Evolutionary conservation across 139 green algal species (phyloP).

Genomic region (Picochlorum sp.): DNA sequence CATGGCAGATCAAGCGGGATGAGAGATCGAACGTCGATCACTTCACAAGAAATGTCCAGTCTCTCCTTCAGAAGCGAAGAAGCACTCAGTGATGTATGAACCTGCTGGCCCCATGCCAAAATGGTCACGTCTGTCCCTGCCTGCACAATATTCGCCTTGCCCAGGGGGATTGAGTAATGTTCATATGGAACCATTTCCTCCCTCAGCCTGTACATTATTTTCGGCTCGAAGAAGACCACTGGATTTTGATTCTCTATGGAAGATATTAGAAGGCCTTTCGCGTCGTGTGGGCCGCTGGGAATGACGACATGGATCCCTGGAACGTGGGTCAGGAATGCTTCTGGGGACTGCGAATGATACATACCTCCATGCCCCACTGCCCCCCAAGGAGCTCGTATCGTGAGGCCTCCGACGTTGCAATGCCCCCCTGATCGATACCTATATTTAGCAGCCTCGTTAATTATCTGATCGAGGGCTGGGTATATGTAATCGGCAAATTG

Average conservation of each 20-base stretch:
- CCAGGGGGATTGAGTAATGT: slow-evolving; percentile 66
- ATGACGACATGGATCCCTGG: slow-evolving; percentile 73
- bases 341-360: slow-evolving; percentile 92
- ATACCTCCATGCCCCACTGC: slow-evolving; percentile 90
- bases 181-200: slow-evolving; percentile 72
- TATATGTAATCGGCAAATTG: slow-evolving; percentile 93
- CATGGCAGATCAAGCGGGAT: slow-evolving; percentile 62
- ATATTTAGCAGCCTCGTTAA: slow-evolving; percentile 89
- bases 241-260: slow-evolving; percentile 72
- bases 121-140: slow-evolving; percentile 77
- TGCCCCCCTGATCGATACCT: slow-evolving; percentile 72
- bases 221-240: slow-evolving; percentile 88
- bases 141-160: slow-evolving; percentile 44
- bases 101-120: slow-evolving; percentile 87
- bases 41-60: slow-evolving; percentile 63
- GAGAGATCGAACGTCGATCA: slow-evolving; percentile 84
- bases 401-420: slow-evolving; percentile 81
- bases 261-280: slow-evolving; percentile 83
- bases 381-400: slow-evolving; percentile 77
- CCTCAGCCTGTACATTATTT: slow-evolving; percentile 86
- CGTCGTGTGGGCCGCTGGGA: slow-evolving; percentile 58
- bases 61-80: slow-evolving; percentile 16
- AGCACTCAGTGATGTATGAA: slow-evolving; percentile 46
- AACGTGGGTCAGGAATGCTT: slow-evolving; percentile 88
- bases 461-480: slow-evolving; percentile 90